Percentiles rank a stretch among this genome's conserved stretches.
Evolutionary conservation across 139 green algal species (phyloP).

Genomic region (Nannochloris sp.): DNA sequence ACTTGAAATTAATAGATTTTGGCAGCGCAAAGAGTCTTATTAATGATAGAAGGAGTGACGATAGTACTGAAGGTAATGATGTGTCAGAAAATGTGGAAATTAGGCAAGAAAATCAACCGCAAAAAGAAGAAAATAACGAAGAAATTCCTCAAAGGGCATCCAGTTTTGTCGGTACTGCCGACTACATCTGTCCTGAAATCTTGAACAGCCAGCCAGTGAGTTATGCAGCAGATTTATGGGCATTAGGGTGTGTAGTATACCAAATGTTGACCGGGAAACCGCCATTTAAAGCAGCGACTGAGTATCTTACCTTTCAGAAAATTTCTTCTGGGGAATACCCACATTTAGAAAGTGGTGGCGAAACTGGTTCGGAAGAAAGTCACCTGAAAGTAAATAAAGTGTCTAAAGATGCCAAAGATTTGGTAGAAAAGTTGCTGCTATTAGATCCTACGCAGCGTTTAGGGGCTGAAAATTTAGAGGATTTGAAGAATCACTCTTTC

Average conservation of each 20-base stretch:
- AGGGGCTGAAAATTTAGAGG: constrained; percentile 42
- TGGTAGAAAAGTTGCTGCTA: constrained; percentile 56
- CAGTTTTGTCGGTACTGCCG: constrained; percentile 81
- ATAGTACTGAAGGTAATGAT: neutral
- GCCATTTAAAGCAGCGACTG: constrained; percentile 64
- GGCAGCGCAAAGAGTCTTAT: constrained; percentile 62
- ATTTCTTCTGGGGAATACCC: constrained; percentile 18
- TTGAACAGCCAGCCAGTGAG: constrained; percentile 53
- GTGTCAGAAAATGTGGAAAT: neutral
- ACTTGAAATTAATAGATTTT: constrained; percentile 93
- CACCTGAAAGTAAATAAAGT: constrained; percentile 5
- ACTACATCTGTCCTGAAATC: constrained; percentile 79
- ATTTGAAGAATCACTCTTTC: constrained; percentile 60
- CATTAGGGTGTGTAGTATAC: constrained; percentile 66
- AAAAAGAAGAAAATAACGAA: neutral
- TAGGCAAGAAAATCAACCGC: neutral
- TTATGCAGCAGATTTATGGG: constrained; percentile 71
- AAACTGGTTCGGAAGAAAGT: neutral
- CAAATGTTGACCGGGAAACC: constrained; percentile 51
- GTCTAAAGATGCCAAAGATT: constrained; percentile 30
- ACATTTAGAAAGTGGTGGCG: neutral
- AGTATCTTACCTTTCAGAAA: constrained; percentile 84
- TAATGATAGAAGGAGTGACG: neutral
- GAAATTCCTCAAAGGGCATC: neutral
- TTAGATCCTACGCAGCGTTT: constrained; percentile 51